Percentiles rank a stretch among this genome's conserved stretches.
Conservation (phyloP, 2,329 filamentous ascomycete genomes). For the Bipolaris sorokiniana region DNA sequence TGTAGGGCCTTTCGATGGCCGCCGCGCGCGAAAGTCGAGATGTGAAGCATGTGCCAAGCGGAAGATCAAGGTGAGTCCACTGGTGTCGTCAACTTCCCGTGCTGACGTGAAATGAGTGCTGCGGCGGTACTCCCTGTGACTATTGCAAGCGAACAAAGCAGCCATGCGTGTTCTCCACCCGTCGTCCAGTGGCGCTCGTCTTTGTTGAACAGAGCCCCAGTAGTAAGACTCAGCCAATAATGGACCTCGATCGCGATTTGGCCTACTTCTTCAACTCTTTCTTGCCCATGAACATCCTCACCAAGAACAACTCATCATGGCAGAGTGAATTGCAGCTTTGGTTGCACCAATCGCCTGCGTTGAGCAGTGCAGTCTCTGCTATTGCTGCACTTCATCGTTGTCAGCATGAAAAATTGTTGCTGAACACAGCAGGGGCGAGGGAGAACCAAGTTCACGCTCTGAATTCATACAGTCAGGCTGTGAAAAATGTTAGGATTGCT, state of each 20-base stretch:
- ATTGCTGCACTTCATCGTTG: not conserved
- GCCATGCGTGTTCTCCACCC: constrained; percentile 14
- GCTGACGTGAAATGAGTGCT: constrained; percentile 21
- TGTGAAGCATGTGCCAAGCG: constrained; percentile 35
- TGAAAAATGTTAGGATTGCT: not conserved
- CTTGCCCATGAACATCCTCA: constrained; percentile 30
- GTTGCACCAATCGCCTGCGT: constrained; percentile 17
- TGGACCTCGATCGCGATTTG: constrained; percentile 15
- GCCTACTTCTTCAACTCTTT: constrained; percentile 34
- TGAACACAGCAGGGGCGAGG: not conserved
- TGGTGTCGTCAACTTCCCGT: not conserved
- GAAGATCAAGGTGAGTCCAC: constrained; percentile 30
- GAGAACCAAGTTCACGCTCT: not conserved
- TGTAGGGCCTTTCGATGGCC: constrained; percentile 38
- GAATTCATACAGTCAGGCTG: not conserved
- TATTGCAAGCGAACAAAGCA: constrained; percentile 27
- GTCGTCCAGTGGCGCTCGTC: constrained; percentile 10
- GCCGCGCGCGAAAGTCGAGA: constrained; percentile 35
- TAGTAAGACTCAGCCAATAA: not conserved
- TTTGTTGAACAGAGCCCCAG: constrained; percentile 20
- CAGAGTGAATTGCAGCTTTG: constrained; percentile 19
- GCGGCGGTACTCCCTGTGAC: constrained; percentile 31
- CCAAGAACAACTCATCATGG: constrained; percentile 10
- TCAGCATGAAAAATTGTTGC: not conserved
- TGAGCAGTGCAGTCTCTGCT: constrained; percentile 8